Percentiles rank a stretch among this genome's conserved stretches.
These are phyloP conservation scores for Fusarium fracticaudum DNA, from an alignment of 2,329 filamentous ascomycete species.

Conservation along the genomic window DNA sequence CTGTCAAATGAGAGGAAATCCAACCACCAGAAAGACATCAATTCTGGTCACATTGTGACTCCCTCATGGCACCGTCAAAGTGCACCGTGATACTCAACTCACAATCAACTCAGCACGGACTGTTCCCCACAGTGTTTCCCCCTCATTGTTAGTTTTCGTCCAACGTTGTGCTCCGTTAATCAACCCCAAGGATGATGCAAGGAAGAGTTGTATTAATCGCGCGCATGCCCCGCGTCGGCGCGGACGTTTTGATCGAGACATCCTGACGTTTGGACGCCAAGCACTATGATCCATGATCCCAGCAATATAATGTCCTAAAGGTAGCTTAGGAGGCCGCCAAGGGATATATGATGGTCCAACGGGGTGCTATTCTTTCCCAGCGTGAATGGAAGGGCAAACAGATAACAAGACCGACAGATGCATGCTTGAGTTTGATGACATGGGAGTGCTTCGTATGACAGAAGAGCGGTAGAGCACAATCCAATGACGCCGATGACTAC, in stretches of 20 bases:
- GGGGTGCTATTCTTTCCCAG: not conserved
- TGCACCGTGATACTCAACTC: constrained; percentile 4
- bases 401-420: constrained; percentile 19
- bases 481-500: constrained; percentile 17
- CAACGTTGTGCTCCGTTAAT: constrained; percentile 18
- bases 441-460: constrained; percentile 1
- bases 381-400: not conserved
- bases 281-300: constrained; percentile 26
- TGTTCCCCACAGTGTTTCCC: constrained; percentile 11
- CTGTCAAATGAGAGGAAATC: not conserved
- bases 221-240: constrained; percentile 21
- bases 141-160: constrained; percentile 13
- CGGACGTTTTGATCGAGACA: constrained; percentile 30
- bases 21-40: not conserved
- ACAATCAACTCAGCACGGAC: not conserved
- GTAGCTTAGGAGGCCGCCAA: constrained; percentile 3
- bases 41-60: not conserved
- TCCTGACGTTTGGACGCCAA: constrained; percentile 15
- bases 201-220: constrained; percentile 32
- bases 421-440: constrained; percentile 9
- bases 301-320: not conserved
- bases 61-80: not conserved
- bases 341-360: not conserved
- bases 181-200: constrained; percentile 30
- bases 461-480: constrained; percentile 15